Evolutionary conservation across 2,329 filamentous ascomycete species (phyloP), one percentile per base, ranked within the genome.

Genomic region (Ophiognomonia clavigignenti-juglandacearum): DNA sequence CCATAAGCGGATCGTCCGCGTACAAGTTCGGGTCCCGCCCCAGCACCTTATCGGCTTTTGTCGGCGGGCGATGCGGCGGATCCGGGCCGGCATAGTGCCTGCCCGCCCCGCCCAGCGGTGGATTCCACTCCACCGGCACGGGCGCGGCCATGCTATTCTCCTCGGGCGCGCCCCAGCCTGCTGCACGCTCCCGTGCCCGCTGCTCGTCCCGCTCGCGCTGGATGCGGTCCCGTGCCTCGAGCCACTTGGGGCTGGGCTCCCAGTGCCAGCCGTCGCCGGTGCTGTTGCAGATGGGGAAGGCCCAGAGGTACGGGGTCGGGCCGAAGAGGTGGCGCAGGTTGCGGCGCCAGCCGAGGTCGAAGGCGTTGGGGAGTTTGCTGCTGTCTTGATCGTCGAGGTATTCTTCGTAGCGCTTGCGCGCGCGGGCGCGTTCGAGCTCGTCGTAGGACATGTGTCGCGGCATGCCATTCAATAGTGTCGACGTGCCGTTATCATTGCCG

Each of bases 191-290:
- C 46, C 84, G 71, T 50, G 74, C 71, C 40, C 76, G 73, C 60
- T 88, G 84, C 41, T 77, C 70, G 44, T 78, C 71, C 38, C 81
- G 69, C 51, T 84, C 79, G 9, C 59, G 56, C 4, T 70, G 68
- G n/a, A 90, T 72, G 18, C 71, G 71, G 6, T 89, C 83, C 36
- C 83, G 74, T 4, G 84, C 86, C 29, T 83, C 81, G 3, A 87
- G 53, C 86, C 93, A 98, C 55, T 80, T 81, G 1, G 80, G 75
- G 59, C 83, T 95, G 1, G 91, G 79, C 59, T 96, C 90, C 93
- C 93, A 98, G 37, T 75, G 77, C 92, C 92, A 98, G 19, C 93
- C 93, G 63, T 98, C 88, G 27, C 92, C 92, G 0, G 82, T 87
- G 2, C 90, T 95, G 60, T 86, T 97, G 64, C 79, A 82, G 38